A percentile compares a stretch with the other conserved stretches of the same genome.
phyloP scores from a whole-genome alignment of 1,284 basidiomycete genomes.

The Heterobasidion occidentale region DNA sequence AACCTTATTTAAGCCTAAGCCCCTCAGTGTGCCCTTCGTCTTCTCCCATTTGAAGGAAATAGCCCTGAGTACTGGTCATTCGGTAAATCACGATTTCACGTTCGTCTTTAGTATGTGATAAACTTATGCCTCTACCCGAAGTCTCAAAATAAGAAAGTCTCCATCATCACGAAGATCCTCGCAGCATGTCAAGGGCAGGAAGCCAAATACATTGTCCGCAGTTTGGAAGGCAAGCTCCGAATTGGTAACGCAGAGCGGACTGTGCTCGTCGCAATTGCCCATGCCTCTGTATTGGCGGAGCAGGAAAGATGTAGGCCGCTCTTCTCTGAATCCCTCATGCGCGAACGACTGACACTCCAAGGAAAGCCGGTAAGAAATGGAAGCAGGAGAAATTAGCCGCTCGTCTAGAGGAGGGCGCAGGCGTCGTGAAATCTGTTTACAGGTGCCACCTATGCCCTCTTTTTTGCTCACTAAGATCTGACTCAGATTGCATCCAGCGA shows the following conservation, averaged over 20 bases:
- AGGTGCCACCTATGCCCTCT: conserved; percentile 43
- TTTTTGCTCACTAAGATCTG: not conserved
- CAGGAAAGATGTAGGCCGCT: conserved; percentile 50
- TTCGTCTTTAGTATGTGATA: not conserved
- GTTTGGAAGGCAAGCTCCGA: conserved; percentile 93
- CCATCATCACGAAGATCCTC: conserved; percentile 91
- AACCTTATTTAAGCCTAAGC: conserved; percentile 92
- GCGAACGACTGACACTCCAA: conserved; percentile 4
- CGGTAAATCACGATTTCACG: conserved; percentile 36
- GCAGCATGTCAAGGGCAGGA: conserved; percentile 85
- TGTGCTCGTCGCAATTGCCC: conserved; percentile 82
- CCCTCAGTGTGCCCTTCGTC: conserved; percentile 83
- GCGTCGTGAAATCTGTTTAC: conserved; percentile 86
- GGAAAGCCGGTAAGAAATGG: conserved; percentile 62
- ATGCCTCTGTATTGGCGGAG: conserved; percentile 78
- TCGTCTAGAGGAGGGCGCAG: conserved; percentile 75
- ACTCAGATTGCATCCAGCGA: conserved; percentile 49
- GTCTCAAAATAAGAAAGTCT: conserved; percentile 94
- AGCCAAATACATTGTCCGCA: conserved; percentile 95
- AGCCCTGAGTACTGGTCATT: conserved; percentile 76
- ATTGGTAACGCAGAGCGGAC: conserved; percentile 97
- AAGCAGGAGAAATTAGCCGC: conserved; percentile 67
- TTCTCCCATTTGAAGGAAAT: conserved; percentile 86
- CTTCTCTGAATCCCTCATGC: conserved; percentile 1
- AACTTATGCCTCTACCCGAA: conserved; percentile 18